Evolutionary conservation across 441 rosid genomes (phyloP).

Genomic region (Biscutella laevigata): DNA sequence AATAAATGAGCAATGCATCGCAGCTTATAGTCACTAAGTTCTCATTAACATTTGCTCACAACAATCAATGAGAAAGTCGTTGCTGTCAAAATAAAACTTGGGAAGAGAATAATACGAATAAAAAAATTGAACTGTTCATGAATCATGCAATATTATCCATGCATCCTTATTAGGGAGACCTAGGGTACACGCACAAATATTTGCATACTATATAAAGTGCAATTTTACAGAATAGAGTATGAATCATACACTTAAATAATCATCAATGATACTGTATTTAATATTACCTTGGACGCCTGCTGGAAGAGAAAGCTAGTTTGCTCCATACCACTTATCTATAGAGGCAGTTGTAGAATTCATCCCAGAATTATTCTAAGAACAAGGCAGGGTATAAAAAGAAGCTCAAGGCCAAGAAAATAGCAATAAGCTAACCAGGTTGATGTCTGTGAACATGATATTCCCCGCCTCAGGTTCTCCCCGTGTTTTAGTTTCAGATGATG

Average conservation of each 20-base stretch:
- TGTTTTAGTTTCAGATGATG: slow-evolving; percentile 35
- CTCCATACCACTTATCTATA: slow-evolving; percentile 98
- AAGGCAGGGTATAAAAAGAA: neutral
- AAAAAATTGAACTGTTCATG: neutral
- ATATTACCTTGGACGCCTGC: slow-evolving; percentile 90
- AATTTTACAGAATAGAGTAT: neutral
- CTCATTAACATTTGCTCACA: neutral
- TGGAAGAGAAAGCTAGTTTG: slow-evolving; percentile 95
- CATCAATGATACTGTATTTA: slow-evolving; percentile 1
- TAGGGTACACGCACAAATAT: neutral
- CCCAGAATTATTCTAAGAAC: slow-evolving; percentile 5
- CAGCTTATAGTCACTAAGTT: neutral
- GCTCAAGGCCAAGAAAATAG: slow-evolving; percentile 1
- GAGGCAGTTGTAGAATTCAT: slow-evolving; percentile 19
- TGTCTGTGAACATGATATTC: slow-evolving; percentile 63
- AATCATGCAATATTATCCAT: neutral
- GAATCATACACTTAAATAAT: slow-evolving; percentile 4
- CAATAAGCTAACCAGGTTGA: slow-evolving; percentile 64
- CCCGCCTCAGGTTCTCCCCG: slow-evolving; percentile 42
- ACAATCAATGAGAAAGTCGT: neutral
- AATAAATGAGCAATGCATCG: neutral
- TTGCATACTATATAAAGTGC: neutral
- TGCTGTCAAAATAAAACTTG: neutral
- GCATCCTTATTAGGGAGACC: neutral
- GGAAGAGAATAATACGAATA: neutral